phyloP scores from a whole-genome alignment of 768 basidiomycete genomes.

The Leccinum longicurvipes region DNA sequence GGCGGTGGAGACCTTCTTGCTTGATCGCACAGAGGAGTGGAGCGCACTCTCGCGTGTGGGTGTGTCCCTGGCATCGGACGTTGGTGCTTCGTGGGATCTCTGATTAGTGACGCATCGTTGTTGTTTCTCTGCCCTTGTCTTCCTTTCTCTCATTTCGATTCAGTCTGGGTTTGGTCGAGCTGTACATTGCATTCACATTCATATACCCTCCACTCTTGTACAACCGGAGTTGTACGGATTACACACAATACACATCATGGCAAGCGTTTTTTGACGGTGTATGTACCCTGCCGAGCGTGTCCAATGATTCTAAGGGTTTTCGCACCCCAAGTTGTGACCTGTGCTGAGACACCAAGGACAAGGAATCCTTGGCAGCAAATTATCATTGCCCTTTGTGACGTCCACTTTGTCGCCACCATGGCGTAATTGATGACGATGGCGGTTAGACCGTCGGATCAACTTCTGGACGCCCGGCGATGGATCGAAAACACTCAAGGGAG shows the following conservation, averaged over 20 bases:
- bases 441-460: neutral
- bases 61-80: slow-evolving; percentile 15
- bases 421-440: neutral
- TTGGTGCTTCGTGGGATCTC: slow-evolving; percentile 22
- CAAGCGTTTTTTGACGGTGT: neutral
- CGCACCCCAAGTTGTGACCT: no score
- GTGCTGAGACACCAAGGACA: neutral
- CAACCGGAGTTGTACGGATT: neutral
- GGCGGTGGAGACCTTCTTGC: slow-evolving; percentile 21
- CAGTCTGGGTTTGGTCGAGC: neutral
- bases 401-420: neutral
- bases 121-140: neutral
- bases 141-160: neutral
- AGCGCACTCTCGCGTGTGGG: slow-evolving; percentile 12
- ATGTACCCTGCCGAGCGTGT: neutral
- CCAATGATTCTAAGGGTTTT: no score
- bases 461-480: neutral
- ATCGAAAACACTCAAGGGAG: neutral
- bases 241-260: neutral
- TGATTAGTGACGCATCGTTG: slow-evolving; percentile 4
- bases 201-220: neutral
- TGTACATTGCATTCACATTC: neutral
- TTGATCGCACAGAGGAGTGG: slow-evolving; percentile 18
- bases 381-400: neutral
- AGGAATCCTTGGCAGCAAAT: neutral